Evolutionary conservation across 23 red algal species (phyloP), one percentile per base, ranked within the genome.

Genomic region (Gracilariopsis chorda): DNA sequence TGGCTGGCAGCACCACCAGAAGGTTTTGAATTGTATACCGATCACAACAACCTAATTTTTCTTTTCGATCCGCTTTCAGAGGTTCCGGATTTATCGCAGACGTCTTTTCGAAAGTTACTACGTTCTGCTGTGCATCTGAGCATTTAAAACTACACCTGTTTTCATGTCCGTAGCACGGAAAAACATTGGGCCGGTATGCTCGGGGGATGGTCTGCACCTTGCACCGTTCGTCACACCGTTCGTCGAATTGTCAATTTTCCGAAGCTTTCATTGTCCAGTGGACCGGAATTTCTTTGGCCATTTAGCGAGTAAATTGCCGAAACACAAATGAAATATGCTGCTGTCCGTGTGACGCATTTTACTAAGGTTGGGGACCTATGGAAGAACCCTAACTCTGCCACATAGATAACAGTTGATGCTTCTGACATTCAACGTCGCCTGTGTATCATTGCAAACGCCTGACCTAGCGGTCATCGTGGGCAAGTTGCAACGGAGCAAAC

Each of bases 131-230:
- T 84, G 23, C 52, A 33, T 35, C 1, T 84, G 19, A 40, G 28
- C 80, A 68, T 68, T 51, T 84, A 25, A 27, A 33, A 41, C 30
- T 84, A 84, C 58, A 69, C 80, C 11, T 67, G 52, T 41, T n/a
- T 69, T 40, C 80, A 84, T 55, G 67, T 68, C 30, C 0, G n/a
- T 27, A 57, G 80, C 7, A 27, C 24, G 28, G 59, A 84, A 7
- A 84, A 84, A 24, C 27, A 36, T 0, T 68, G 80, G 80, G 80
- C 80, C 8, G 55, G 30, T 46, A 27, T 84, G 10, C 53, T 84
- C 19, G 40, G 36, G 17, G 53, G 53, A 10, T 84, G 80, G 59
- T n/a, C 32, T 55, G 49, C 49, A 14, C 49, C 49, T 16, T n/a
- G 49, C 24, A 55, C 34, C 0, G 42, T 55, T 14, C 49, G 49